Base-by-base conservation (phyloP, 2,329 filamentous ascomycete species). In the Penicillium paneum region DNA sequence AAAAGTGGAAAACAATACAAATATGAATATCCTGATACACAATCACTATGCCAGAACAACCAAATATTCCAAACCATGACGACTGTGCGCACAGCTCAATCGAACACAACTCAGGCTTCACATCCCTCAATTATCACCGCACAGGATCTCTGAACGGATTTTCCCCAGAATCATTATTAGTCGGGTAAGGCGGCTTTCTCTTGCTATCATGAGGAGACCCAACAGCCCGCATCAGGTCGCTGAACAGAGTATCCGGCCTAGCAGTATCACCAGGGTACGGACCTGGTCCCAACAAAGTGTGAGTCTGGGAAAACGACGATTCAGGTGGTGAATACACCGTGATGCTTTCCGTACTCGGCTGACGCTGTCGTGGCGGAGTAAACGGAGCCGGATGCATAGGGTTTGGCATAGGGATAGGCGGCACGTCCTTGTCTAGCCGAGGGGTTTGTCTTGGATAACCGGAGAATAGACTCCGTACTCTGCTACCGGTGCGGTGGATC, bases 321-420 rank as follows among this genome's bases (percentile, higher is more conserved):
- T 69, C 69, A 5, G 70, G 72, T 1, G 77, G 77, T 15, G 75
- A 76, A 57, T 77, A 79, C 5, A 79, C 71, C 48, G 70, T 74
- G 57, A 79, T 79, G 57, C 72, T 79, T 58, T 79, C 76, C 12
- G 68, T 76, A 35, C 72, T 77, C 29, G 63, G 69, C 54, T 67
- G 61, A 17, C 66, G 69, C n/a, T 56, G 65, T 21, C 38, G 52
- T 29, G 53, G 61, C 1, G 46, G 66, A 32, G 62, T 63, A 29
- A 64, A 51, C 2, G 59, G 68, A 34, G 57, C 50, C 8, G 34
- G n/a, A 28, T 42, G 35, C 35, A 34, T 32, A 8, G 46, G 46
- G 3, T 41, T 41, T 13, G 46, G 60, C 17, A 51, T 36, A n/a
- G 64, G 59, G 5, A 63, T 48, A 8, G 58, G 55, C 8, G 65